A percentile compares a stretch with the other conserved stretches of the same genome.
phyloP scores from a whole-genome alignment of 108 stramenopile species.

The Cyclotella baltica region DNA sequence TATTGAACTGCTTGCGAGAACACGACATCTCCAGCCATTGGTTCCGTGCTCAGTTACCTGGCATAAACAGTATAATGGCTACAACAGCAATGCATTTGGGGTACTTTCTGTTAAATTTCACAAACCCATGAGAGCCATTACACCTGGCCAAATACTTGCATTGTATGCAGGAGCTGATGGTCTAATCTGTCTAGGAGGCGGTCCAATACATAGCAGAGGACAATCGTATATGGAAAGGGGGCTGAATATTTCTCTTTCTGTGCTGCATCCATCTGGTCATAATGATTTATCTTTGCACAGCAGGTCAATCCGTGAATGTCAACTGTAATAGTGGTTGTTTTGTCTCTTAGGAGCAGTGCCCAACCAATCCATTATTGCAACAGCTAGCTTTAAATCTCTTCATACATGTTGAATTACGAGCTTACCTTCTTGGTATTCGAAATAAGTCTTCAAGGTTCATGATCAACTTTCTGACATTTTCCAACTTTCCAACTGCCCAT shows the following conservation, averaged over 20 bases:
- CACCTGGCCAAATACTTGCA: constrained; percentile 80
- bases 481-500: too few relatives aligned
- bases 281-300: constrained; percentile 55
- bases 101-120: constrained; percentile 49
- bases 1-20: constrained; percentile 55
- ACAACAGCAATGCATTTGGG: constrained; percentile 16
- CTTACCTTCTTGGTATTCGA: too few relatives aligned
- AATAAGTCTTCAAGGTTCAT: too few relatives aligned
- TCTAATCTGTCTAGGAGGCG: constrained; percentile 85
- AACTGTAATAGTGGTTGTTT: too few relatives aligned
- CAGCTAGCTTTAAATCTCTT: too few relatives aligned
- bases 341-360: too few relatives aligned
- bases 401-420: too few relatives aligned
- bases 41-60: constrained; percentile 62
- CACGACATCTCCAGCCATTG: constrained; percentile 83
- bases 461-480: too few relatives aligned
- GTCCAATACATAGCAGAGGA: constrained; percentile 60
- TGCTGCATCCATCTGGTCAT: constrained; percentile 48
- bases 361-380: too few relatives aligned
- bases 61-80: neutral
- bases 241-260: constrained; percentile 27
- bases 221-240: constrained; percentile 61
- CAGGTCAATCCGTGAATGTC: too few relatives aligned
- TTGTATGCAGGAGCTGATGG: constrained; percentile 72
- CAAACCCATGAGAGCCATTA: constrained; percentile 75